Base-by-base conservation (phyloP, 495 filamentous ascomycete genomes). In the Letharia columbiana region DNA sequence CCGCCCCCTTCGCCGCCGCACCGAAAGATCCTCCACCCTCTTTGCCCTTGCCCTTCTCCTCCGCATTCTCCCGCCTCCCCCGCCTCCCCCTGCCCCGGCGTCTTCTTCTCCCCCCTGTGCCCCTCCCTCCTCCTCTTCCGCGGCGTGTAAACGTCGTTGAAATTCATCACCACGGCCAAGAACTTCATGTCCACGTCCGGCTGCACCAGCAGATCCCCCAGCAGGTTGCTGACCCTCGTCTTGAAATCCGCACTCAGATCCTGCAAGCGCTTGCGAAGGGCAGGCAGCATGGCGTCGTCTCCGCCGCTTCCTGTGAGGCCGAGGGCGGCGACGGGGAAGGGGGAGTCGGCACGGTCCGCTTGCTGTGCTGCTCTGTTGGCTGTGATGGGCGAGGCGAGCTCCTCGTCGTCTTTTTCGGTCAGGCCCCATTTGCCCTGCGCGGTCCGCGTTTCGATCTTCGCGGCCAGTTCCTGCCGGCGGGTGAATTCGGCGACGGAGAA, bases 131-230 rank as follows among this genome's bases (percentile, higher is more conserved):
- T 82, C 75, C 85, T 80, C 66, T 85, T 82, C 56, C 84, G 82
- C 5, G 89, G 88, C 75, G 88, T 81, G 76, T 97, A 97, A 11
- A 96, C 91, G 75, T 97, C 92, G 75, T 99, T 99, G 74, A 99
- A 99, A 73, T 97, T 99, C 91, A 99, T 96, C 31, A 93, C 89
- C 59, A 96, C 90, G 13, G 89, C 95, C 67, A 99, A 78, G 78
- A 97, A 96, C 52, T 92, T 83, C 89, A 99, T 92, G 70, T 98
- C 94, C 66, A 90, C 86, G 75, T 98, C 95, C 17, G 92, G 89
- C 77, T 98, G 95, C 73, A 94, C 91, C 12, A 90, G 86, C 66
- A 99, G 74, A 75, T 98, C 95, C 13, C 92, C 91, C 42, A 99
- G 79, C 35, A 99, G 78, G 39, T 90, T 79, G 70, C 91, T 91